Evolutionary conservation across 257 asterid genomes (phyloP).

Genomic region (Voacanga thouarsii): DNA sequence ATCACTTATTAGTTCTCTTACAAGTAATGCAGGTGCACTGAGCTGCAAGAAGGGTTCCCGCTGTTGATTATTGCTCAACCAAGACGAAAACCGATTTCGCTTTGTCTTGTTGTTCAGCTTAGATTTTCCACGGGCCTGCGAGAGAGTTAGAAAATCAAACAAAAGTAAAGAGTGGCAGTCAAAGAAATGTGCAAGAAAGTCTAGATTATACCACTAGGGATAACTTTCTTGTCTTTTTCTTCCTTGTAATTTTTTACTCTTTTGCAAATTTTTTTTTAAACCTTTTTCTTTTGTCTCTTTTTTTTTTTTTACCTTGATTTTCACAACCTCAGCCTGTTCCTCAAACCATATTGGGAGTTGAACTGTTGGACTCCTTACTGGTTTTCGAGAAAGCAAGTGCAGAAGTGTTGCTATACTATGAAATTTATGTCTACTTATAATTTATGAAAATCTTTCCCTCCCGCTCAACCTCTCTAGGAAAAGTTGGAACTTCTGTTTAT

Average conservation of each 20-base stretch:
- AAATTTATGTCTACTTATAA: background rate
- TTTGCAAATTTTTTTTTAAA: background rate
- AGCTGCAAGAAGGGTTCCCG: slow-evolving; percentile 35
- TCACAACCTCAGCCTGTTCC: slow-evolving; percentile 68
- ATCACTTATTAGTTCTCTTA: slow-evolving; percentile 33
- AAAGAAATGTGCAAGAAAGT: slow-evolving; percentile 32
- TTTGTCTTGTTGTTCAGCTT: slow-evolving; percentile 26
- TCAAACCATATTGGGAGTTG: slow-evolving; percentile 14
- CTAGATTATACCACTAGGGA: slow-evolving; percentile 29
- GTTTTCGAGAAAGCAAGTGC: slow-evolving; percentile 48
- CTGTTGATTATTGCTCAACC: slow-evolving; percentile 23
- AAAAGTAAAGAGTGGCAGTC: slow-evolving; percentile 19
- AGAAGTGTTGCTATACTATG: slow-evolving; percentile 51
- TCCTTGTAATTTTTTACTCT: background rate
- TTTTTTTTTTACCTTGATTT: slow-evolving; percentile 31
- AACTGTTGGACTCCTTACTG: slow-evolving; percentile 27
- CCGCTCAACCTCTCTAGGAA: no score
- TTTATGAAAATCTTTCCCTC: no score
- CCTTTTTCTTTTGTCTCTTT: slow-evolving; percentile 27
- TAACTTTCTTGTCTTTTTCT: slow-evolving; percentile 18
- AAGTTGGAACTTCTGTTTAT: no score
- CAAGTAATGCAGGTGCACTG: slow-evolving; percentile 31
- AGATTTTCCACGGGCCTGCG: slow-evolving; percentile 10
- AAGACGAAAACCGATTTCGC: background rate
- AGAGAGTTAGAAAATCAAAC: background rate